Conservation (phyloP, 2,329 filamentous ascomycete species). For the Zasmidium angulare region DNA sequence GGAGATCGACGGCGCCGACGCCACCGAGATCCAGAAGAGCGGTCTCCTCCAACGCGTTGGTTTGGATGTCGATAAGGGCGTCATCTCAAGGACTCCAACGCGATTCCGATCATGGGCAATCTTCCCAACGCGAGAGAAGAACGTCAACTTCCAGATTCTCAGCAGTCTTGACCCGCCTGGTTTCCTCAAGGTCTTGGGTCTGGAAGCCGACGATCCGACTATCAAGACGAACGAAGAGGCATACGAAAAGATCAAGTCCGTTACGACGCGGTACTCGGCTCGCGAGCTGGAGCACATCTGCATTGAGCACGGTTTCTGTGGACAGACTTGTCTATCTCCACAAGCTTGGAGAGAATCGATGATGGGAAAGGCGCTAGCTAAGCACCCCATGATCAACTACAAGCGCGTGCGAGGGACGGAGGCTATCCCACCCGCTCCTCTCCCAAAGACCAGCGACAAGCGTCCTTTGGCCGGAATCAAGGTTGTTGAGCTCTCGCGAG, state of each 20-base stretch:
- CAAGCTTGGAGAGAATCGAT: constrained; percentile 45
- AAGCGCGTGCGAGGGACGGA: constrained; percentile 11
- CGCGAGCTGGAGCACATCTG: constrained; percentile 47
- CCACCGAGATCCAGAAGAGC: constrained; percentile 31
- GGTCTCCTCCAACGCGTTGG: constrained; percentile 29
- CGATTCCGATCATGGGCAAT: constrained; percentile 45
- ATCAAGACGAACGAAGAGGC: constrained; percentile 33
- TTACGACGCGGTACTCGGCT: constrained; percentile 36
- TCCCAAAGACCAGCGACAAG: constrained; percentile 15
- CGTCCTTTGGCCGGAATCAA: constrained; percentile 41
- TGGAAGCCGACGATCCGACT: constrained; percentile 37
- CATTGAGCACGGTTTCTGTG: constrained; percentile 35
- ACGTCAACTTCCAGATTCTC: constrained; percentile 53
- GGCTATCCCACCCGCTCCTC: constrained; percentile 9
- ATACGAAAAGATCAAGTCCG: constrained; percentile 35
- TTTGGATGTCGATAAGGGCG: constrained; percentile 28
- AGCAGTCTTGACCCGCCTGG: constrained; percentile 49
- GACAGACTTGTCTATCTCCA: constrained; percentile 33
- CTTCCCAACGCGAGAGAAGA: constrained; percentile 49
- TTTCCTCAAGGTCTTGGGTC: constrained; percentile 48
- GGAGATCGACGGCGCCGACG: constrained; percentile 40
- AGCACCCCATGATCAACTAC: constrained; percentile 42
- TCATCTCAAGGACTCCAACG: constrained; percentile 44
- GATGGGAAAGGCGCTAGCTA: constrained; percentile 45
- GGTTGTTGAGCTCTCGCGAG: constrained; percentile 30